Evolutionary conservation across 164 flowering plant genomes (phyloP), one percentile per base, ranked within the genome.

Genomic region (Kingdonia uniflora): DNA sequence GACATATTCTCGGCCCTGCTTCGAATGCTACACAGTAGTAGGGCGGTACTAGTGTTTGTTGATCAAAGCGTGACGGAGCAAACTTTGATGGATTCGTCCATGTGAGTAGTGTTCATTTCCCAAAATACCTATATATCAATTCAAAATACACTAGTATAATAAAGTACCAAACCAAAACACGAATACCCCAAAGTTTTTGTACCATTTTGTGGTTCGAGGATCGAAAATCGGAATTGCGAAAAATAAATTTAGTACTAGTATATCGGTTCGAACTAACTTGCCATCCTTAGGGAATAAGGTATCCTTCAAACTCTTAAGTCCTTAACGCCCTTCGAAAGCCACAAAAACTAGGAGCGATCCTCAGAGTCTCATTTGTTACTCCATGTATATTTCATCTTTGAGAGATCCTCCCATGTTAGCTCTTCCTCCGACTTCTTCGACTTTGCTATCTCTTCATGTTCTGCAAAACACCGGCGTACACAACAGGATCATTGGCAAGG

Each of bases 401-500:
- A 12, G 21, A 52, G 42, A 33, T 52, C 55, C 3, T 52, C 55
- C 43, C 55, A 52, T 35, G 55, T 35, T 15, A 52, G 42, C 1
- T 5, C n/a, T 15, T 37, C 55, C 6, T 42, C 55, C 14, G 43
- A 38, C 6, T 22, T 42, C 26, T 52, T 51, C 19, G 41, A 15
- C 33, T 40, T 52, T 3, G 56, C 44, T 19, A 47, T 47, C 8
- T 23, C 33, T 20, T 22, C 51, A 3, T 47, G 51, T 47, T 47
- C 51, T 47, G 51, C 11, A 55, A 23, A 15, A 69, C 58, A n/a
- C 42, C 44, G 15, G 62, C 73, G 41, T 70, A 64, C 40, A 81
- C 56, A 10, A 51, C 50, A 0, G 76, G 75, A 17, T 81, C 57
- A 20, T 60, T 75, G 6, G 79, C 69, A 6, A 81, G 59, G 38